Evolutionary conservation across 805 yeast genomes (phyloP), one percentile per base, ranked within the genome.

Genomic region (Myxozyma neotropica): DNA sequence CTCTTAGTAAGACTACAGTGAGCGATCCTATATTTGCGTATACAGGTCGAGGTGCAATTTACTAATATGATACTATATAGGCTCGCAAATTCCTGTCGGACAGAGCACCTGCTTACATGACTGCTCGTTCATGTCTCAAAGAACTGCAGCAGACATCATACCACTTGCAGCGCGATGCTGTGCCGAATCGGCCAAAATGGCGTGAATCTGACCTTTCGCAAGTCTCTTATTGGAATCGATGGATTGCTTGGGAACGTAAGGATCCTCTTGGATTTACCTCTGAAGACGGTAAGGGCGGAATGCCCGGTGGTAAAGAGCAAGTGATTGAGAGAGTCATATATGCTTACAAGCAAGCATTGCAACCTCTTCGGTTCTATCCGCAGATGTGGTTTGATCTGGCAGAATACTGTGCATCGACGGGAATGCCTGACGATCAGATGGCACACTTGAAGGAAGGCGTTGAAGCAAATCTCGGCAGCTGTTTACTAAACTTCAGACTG

Each of bases 11-110:
- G 36, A 76, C 86, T 19, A 87, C 92, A 2, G 65, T 60, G 49
- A 15, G 61, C 53, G 17, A 13, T 13, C 19, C 39, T 17, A 10
- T 8, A 12, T 17, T 42, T 17, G 21, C 5, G 12, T 31, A 7
- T 5, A 39, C 26, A 8, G 10, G 23, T 2, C 17, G 13, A 26
- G 12, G 35, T 40, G 50, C 27, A 12, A 24, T 31, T 21, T 17
- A 35, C 38, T 44, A 27, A 23, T 3, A n/a, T 38, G 21, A 23
- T 5, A 15, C 15, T 27, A 17, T 3, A 13, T 23, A 57, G 62
- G 94, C 97, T 2, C 83, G 96, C 68, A 89, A 89, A 72, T 84
- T 87, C 70, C 85, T 92, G 54, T 85, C 88, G 45, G 97, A 92
- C 67, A 80, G 84, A 61, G 87, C 95, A 12, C 84, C 88, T 2